Conservation (phyloP, 768 basidiomycete species). For the Kwoniella mangroviensis region DNA sequence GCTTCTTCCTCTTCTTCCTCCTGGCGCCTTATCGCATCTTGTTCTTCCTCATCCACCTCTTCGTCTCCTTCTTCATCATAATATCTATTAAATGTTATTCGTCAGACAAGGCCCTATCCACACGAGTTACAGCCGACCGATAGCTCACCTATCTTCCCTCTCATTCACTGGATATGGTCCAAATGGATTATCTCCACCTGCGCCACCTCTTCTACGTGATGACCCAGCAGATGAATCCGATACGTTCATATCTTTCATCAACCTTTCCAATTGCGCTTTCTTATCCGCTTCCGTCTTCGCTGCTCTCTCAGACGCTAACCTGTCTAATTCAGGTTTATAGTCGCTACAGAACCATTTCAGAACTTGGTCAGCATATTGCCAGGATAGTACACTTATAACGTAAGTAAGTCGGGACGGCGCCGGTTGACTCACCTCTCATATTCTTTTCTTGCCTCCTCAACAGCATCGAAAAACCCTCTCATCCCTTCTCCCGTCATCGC, state of each 20-base stretch:
- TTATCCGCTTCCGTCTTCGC: constrained; percentile 54
- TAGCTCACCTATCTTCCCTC: constrained; percentile 51
- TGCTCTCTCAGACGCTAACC: constrained; percentile 61
- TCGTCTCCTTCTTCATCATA: constrained; percentile 42
- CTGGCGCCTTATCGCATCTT: constrained; percentile 37
- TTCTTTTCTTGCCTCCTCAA: constrained; percentile 82
- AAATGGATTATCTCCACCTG: constrained; percentile 51
- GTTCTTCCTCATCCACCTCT: constrained; percentile 49
- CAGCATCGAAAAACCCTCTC: constrained; percentile 86
- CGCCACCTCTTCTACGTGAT: constrained; percentile 7
- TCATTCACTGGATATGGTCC: constrained; percentile 55
- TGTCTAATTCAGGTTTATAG: constrained; percentile 86
- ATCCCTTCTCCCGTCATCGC: constrained; percentile 95
- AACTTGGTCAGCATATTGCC: not conserved
- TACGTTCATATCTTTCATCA: constrained; percentile 58
- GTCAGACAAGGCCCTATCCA: not conserved
- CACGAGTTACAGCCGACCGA: not conserved
- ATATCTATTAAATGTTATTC: constrained; percentile 21
- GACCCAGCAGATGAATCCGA: constrained; percentile 1
- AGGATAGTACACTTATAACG: not conserved
- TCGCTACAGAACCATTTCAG: constrained; percentile 63
- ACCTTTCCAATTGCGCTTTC: constrained; percentile 52
- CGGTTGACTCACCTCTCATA: constrained; percentile 74
- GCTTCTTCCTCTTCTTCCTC: constrained; percentile 49
- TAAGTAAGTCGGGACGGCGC: not conserved